Conservation (phyloP, 2,329 filamentous ascomycete species). For the Aspergillus pseudonomiae region DNA sequence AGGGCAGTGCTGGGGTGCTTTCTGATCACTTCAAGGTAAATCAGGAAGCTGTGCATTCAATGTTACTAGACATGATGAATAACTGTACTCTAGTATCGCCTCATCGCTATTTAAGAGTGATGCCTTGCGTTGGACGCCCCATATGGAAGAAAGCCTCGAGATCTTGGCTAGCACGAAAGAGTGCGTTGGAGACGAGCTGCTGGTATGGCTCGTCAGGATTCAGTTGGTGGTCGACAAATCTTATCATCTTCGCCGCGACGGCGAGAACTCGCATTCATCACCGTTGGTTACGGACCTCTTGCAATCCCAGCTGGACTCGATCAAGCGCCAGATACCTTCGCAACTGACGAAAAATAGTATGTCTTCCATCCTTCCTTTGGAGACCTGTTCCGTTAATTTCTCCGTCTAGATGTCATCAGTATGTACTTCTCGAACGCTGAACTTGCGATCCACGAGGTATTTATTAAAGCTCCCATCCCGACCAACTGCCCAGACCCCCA, state of each 20-base stretch:
- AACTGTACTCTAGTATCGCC: slow-evolving; percentile 36
- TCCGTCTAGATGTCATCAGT: slow-evolving; percentile 4
- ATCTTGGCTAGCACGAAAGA: slow-evolving; percentile 51
- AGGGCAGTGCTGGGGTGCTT: slow-evolving; percentile 55
- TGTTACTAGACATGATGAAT: neutral
- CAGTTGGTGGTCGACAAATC: slow-evolving; percentile 18
- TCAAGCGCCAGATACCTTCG: slow-evolving; percentile 1
- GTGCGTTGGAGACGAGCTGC: slow-evolving; percentile 52
- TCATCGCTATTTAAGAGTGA: slow-evolving; percentile 54
- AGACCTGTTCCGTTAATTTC: neutral
- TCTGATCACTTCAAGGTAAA: slow-evolving; percentile 45
- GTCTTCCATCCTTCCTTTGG: neutral
- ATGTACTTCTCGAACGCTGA: slow-evolving; percentile 11
- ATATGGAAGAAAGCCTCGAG: slow-evolving; percentile 61
- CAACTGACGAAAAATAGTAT: slow-evolving; percentile 7
- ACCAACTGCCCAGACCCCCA: slow-evolving; percentile 2
- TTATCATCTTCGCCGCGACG: neutral
- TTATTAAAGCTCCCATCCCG: neutral
- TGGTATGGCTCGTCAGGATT: slow-evolving; percentile 38
- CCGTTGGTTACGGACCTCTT: slow-evolving; percentile 9
- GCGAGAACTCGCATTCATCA: neutral
- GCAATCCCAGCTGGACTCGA: neutral
- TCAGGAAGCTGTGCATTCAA: neutral
- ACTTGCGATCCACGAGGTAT: slow-evolving; percentile 6
- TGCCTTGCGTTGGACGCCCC: slow-evolving; percentile 58